Evolutionary conservation across 441 rosid genomes (phyloP).

Genomic region (Brassica balearica): DNA sequence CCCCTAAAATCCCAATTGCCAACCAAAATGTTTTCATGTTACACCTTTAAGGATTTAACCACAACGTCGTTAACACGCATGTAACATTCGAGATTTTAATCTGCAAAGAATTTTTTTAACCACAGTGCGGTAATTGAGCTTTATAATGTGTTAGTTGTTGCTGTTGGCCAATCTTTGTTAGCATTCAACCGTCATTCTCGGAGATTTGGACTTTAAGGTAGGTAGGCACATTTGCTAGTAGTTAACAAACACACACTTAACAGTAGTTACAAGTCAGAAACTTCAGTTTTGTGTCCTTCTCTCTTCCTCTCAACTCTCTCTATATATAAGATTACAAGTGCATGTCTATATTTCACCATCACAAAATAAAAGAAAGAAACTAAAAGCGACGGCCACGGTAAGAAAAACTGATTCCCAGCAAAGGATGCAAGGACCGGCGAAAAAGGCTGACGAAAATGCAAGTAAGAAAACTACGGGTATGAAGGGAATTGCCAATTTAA

Average conservation of each 20-base stretch:
- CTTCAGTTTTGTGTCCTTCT: neutral
- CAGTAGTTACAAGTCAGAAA: neutral
- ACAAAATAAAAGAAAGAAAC: neutral
- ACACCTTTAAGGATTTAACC: neutral
- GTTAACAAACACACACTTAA: neutral
- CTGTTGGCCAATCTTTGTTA: neutral
- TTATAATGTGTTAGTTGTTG: neutral
- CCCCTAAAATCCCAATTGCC: neutral
- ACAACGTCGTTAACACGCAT: neutral
- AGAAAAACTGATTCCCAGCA: neutral
- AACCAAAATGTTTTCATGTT: neutral
- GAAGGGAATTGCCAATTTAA: neutral
- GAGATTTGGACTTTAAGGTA: no score
- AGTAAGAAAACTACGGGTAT: neutral
- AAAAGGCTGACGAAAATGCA: neutral
- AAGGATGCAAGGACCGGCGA: neutral
- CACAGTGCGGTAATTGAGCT: neutral
- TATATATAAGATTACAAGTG: slow-evolving; percentile 10
- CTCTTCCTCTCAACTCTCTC: neutral
- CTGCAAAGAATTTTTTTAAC: no score
- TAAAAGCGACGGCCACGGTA: neutral
- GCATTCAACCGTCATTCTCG: neutral
- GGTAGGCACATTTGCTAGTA: neutral
- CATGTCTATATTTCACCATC: neutral
- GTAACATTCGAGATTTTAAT: neutral